phyloP scores from a whole-genome alignment of 352 stramenopile species.

The Pythium biforme region DNA sequence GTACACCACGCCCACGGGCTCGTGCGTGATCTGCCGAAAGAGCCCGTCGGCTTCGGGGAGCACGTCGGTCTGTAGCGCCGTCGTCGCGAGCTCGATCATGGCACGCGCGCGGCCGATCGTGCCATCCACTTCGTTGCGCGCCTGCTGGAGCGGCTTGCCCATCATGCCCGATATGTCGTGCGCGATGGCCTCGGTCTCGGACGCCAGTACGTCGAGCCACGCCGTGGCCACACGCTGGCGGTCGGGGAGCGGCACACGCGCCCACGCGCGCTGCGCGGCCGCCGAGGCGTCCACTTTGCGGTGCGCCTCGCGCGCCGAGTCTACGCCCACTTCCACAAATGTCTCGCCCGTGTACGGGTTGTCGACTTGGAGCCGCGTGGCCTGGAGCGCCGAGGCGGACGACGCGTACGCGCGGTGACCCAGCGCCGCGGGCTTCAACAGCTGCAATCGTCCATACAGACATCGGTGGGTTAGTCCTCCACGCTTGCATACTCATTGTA shows the following conservation, averaged over 20 bases:
- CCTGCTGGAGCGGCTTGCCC: slow-evolving; percentile 79
- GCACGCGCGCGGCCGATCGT: slow-evolving; percentile 62
- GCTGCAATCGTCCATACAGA: background rate
- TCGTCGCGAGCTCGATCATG: slow-evolving; percentile 67
- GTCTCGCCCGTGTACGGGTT: slow-evolving; percentile 74
- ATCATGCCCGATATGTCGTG: slow-evolving; percentile 82
- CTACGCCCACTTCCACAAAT: slow-evolving; percentile 58
- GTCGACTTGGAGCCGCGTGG: slow-evolving; percentile 58
- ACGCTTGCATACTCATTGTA: background rate
- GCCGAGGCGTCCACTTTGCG: slow-evolving; percentile 57
- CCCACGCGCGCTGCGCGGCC: slow-evolving; percentile 59
- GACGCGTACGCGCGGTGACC: slow-evolving; percentile 5
- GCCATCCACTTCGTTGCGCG: slow-evolving; percentile 71
- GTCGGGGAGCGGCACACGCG: slow-evolving; percentile 49
- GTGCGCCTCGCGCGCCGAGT: slow-evolving; percentile 52
- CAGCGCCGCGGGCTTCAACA: background rate
- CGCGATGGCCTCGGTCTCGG: slow-evolving; percentile 56
- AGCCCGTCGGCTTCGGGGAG: slow-evolving; percentile 64
- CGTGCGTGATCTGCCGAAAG: slow-evolving; percentile 79
- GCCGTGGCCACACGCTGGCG: slow-evolving; percentile 62
- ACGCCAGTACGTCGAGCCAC: slow-evolving; percentile 60
- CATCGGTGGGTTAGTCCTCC: background rate
- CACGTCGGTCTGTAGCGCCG: slow-evolving; percentile 61
- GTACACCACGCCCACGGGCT: slow-evolving; percentile 82
- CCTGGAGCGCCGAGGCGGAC: slow-evolving; percentile 1